phyloP scores from a whole-genome alignment of 441 rosid species.

The Arabidopsis hybrid region DNA sequence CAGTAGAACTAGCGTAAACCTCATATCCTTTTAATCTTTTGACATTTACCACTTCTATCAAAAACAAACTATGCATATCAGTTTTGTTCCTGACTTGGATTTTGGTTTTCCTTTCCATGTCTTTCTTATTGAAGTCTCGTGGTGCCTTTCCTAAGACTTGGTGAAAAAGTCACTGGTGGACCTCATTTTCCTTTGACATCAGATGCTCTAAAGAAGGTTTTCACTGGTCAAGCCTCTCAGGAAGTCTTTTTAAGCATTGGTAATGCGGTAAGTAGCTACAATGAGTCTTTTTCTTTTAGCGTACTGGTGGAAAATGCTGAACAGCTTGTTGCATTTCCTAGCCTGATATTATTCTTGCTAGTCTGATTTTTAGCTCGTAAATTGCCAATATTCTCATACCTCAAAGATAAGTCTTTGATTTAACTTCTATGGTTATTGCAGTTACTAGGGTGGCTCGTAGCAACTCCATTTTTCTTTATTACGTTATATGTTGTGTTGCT shows the following conservation, averaged over 20 bases:
- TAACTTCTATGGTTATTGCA: constrained; percentile 48
- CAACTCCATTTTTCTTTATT: constrained; percentile 75
- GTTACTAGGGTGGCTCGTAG: constrained; percentile 96
- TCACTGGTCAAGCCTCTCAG: constrained; percentile 86
- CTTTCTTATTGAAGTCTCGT: constrained; percentile 63
- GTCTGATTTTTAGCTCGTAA: background rate
- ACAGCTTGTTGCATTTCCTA: background rate
- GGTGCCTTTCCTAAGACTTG: constrained; percentile 93
- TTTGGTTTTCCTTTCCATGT: constrained; percentile 39
- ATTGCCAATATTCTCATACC: background rate
- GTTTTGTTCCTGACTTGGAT: constrained; percentile 20
- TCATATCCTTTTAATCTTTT: background rate
- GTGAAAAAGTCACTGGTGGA: constrained; percentile 80
- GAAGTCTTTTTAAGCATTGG: constrained; percentile 78
- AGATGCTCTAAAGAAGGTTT: constrained; percentile 88
- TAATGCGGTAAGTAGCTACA: constrained; percentile 71
- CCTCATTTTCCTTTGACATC: constrained; percentile 91
- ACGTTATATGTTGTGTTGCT: constrained; percentile 61
- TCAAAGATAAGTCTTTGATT: background rate
- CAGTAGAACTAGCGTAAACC: constrained; percentile 70
- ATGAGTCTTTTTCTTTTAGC: constrained; percentile 7
- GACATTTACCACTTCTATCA: background rate
- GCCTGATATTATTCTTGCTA: background rate
- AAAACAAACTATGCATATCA: background rate
- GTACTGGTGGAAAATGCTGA: background rate